Evolutionary conservation across 192 early-diverging fungal genomes (phyloP), one percentile per base, ranked within the genome.

Genomic region (Linnemannia schmuckeri): DNA sequence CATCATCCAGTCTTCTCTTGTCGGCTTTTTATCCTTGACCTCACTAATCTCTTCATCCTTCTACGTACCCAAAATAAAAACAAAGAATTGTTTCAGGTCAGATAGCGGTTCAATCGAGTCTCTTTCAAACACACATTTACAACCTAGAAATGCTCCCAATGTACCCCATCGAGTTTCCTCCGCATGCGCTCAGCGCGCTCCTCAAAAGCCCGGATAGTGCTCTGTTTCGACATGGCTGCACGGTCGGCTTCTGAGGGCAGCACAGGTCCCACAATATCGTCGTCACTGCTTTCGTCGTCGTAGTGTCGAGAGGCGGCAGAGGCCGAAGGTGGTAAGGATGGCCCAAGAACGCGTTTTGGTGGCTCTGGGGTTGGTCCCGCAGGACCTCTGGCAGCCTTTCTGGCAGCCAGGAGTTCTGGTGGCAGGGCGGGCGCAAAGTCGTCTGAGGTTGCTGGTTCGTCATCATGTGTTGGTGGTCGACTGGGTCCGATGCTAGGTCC

Each of bases 1-100:
- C 57, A 91, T 77, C 92, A 93, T 93, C 92, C 92, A 93, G 42
- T 93, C 92, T 42, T 90, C 92, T 79, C 92, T 83, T 78, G 87
- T 18, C 52, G 76, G 63, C 44, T 75, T 79, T 70, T 74, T 74
- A 20, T 79, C 73, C 72, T 82, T 83, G 54, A 30, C 40, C 74
- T 47, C 46, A 38, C 3, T 47, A 6, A 66, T 61, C 8, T 33
- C 63, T 5, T 83, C 82, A 7, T 44, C 72, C 82, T 79, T 41
- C 52, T 71, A 70, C 44, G 7, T n/a, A 33, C 27, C 27, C 41
- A 24, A 22, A 30, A 4, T 2, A 18, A 52, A 10, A 74, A 18
- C 1, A 46, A 30, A 74, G 22, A 0, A n/a, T 44, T 44, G 30
- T 3, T 49, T 49, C 24, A 27, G 30, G 17, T 49, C n/a, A 49